Percentiles rank a stretch among this genome's conserved stretches.
phyloP scores from a whole-genome alignment of 441 rosid species.

The Eugenia klotzschiana region DNA sequence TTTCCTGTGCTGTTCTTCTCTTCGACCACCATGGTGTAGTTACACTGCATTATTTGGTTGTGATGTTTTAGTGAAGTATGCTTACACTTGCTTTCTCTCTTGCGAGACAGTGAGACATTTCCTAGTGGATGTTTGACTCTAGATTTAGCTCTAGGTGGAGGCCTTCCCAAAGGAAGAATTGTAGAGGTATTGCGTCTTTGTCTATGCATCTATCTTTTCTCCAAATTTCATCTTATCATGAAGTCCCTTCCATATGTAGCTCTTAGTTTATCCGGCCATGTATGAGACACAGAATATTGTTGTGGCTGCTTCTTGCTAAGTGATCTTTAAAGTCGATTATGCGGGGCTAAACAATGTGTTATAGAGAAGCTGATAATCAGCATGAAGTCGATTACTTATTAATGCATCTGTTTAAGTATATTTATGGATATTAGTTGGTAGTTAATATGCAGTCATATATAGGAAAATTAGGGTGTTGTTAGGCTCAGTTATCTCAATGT shows the following conservation, averaged over 20 bases:
- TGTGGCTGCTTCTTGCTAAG: background rate
- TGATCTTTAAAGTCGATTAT: background rate
- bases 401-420: background rate
- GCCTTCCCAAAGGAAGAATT: slow-evolving; percentile 84
- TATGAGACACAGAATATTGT: background rate
- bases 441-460: background rate
- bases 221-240: background rate
- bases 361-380: background rate
- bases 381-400: background rate
- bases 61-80: background rate
- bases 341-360: background rate
- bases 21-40: background rate
- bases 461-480: background rate
- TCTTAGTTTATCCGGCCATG: background rate
- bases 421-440: background rate
- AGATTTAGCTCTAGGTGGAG: slow-evolving; percentile 94
- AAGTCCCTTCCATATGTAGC: background rate
- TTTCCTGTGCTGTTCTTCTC: background rate
- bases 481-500: background rate
- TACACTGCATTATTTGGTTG: background rate
- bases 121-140: slow-evolving; percentile 84
- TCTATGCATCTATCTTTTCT: background rate
- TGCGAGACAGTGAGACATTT: slow-evolving; percentile 59
- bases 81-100: background rate
- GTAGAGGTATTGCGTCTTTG: slow-evolving; percentile 49